Conservation (phyloP, 1,284 basidiomycete genomes). For the Sparassis latifolia region DNA sequence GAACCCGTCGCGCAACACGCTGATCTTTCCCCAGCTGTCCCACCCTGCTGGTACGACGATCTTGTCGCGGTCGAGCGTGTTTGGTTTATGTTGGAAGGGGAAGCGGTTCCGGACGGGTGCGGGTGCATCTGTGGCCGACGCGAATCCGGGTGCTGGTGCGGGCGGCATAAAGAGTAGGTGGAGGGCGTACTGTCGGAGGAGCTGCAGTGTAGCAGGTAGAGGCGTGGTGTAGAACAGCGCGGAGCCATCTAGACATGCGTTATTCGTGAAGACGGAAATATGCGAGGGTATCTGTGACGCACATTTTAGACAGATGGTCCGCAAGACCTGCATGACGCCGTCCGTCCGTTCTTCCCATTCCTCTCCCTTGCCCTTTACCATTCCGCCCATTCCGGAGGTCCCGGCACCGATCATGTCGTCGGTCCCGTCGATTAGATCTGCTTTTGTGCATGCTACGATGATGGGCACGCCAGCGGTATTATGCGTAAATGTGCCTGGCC, state of each 20-base stretch:
- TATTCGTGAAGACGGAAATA: neutral
- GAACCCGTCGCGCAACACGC: slow-evolving; percentile 86
- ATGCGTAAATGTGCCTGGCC: slow-evolving; percentile 74
- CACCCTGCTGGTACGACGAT: slow-evolving; percentile 93
- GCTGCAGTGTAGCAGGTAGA: slow-evolving; percentile 71
- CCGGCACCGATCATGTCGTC: slow-evolving; percentile 67
- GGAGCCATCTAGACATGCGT: slow-evolving; percentile 68
- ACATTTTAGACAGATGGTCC: slow-evolving; percentile 92
- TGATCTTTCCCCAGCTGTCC: slow-evolving; percentile 98
- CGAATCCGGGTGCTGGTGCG: slow-evolving; percentile 49
- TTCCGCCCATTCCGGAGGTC: slow-evolving; percentile 67
- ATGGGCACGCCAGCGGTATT: slow-evolving; percentile 83
- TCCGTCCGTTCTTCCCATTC: slow-evolving; percentile 97
- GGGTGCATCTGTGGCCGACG: slow-evolving; percentile 38
- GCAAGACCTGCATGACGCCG: slow-evolving; percentile 89
- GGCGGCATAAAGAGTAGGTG: slow-evolving; percentile 82
- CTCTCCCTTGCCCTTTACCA: slow-evolving; percentile 81
- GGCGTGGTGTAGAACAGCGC: slow-evolving; percentile 88
- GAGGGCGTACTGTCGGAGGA: slow-evolving; percentile 81
- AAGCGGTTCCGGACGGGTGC: slow-evolving; percentile 70
- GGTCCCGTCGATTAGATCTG: slow-evolving; percentile 79
- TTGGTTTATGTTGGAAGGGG: slow-evolving; percentile 82
- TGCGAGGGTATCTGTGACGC: slow-evolving; percentile 25
- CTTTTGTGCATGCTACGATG: slow-evolving; percentile 88
- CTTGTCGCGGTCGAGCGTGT: slow-evolving; percentile 87